Conservation (phyloP, 129 eudicot genomes). For the Flaveria trinervia region DNA sequence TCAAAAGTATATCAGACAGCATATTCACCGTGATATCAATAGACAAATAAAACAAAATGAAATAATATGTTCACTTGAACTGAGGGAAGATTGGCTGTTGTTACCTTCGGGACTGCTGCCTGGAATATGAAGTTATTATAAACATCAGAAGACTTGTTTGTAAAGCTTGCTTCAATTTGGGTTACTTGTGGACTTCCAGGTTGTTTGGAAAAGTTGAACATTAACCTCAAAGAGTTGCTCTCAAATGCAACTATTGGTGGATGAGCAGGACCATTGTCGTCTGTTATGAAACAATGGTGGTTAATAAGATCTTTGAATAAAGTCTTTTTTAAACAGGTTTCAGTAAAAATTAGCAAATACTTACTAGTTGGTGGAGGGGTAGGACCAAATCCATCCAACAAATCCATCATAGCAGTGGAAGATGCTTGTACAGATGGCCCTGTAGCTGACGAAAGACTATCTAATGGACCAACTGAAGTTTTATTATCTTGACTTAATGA, state of each 20-base stretch:
- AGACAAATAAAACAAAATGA: background rate
- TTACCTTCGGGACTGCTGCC: conserved; percentile 98
- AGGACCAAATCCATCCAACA: conserved; percentile 73
- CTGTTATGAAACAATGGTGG: conserved; percentile 38
- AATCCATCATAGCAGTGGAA: conserved; percentile 60
- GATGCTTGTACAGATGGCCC: conserved; percentile 51
- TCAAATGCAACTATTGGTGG: conserved; percentile 87
- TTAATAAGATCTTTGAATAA: conserved; percentile 18
- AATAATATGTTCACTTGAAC: background rate
- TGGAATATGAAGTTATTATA: conserved; percentile 77
- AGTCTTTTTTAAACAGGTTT: background rate
- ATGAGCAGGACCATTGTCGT: conserved; percentile 50
- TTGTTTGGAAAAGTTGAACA: conserved; percentile 70
- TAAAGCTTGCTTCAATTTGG: conserved; percentile 63
- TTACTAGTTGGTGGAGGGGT: conserved; percentile 52
- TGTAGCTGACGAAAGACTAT: conserved; percentile 45
- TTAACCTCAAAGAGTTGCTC: conserved; percentile 71
- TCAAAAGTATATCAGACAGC: conserved; percentile 20
- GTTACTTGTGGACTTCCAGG: conserved; percentile 67
- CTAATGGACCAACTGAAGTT: conserved; percentile 40
- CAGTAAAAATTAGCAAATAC: conserved; percentile 7
- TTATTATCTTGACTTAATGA: conserved; percentile 57
- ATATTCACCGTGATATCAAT: conserved; percentile 3
- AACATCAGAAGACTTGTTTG: conserved; percentile 60
- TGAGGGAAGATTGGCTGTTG: conserved; percentile 12